Evolutionary conservation across 331 rosid genomes (phyloP), one percentile per base, ranked within the genome.

Genomic region (Telfairia occidentalis): DNA sequence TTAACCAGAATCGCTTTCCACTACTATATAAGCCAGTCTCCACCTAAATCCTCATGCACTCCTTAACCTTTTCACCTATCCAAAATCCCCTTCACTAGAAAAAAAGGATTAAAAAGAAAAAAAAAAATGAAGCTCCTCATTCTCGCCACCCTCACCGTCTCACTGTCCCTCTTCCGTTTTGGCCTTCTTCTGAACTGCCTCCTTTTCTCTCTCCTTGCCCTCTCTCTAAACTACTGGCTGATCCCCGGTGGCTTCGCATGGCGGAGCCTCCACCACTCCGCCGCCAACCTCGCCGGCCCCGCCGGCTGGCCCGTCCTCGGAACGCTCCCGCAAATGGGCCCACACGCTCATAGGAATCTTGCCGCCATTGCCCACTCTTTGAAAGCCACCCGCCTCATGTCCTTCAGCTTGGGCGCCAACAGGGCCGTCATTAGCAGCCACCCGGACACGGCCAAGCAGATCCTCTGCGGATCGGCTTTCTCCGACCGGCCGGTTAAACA

Each of bases 211-310:
- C 82, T 3, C 76, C 73, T 72, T 35, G 45, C 82, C 38, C 3
- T 89, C 78, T 78, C 84, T 24, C 81, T 86, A 0, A 78, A 81
- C 69, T 77, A 55, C 64, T 89, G 87, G 87, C 83, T 87, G 34
- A 30, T 88, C 77, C 91, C 96, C 0, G 98, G 96, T 24, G 98
- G 98, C 15, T 87, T 90, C 79, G 97, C 97, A 76, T 93, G 98
- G 98, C 84, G 96, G 1, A 82, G 53, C 45, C 79, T 74, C 53
- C 72, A 76, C 46, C 72, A 46, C 26, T 49, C 38, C 13, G 70
- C 60, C 3, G 19, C 30, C 9, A 83, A 85, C 32, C 78, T 85
- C 19, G 60, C 34, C 0, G 98, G 98, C 1, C 95, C 97, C 0
- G 71, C 76, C 32, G 98, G 97, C 1, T 93, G 97, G 96, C 96